These are phyloP conservation scores for Agarophyton chilense DNA, from an alignment of 23 red algal species.

Conservation along the genomic window DNA sequence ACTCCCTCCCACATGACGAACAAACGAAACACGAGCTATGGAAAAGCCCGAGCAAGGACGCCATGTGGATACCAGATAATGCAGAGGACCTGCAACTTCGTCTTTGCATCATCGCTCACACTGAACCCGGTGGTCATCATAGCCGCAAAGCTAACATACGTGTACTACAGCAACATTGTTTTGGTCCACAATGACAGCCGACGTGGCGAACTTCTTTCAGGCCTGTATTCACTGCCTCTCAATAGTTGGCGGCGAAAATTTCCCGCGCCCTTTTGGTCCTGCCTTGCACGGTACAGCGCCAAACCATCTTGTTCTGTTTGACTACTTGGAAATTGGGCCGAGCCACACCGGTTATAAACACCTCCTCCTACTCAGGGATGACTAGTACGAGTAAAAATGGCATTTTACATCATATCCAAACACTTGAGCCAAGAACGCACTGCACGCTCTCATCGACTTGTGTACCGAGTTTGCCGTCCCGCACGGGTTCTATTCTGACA, in stretches of 20 bases:
- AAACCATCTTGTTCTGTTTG: background rate
- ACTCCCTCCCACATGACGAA: background rate
- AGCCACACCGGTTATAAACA: no score
- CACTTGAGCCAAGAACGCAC: slow-evolving; percentile 20
- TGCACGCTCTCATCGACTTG: slow-evolving; percentile 3
- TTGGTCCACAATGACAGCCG: no score
- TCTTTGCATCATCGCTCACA: no score
- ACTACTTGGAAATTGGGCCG: background rate
- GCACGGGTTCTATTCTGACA: background rate
- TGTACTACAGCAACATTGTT: no score
- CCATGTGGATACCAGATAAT: background rate
- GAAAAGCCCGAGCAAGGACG: background rate
- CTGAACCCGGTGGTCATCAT: no score
- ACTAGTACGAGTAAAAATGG: slow-evolving; percentile 37
- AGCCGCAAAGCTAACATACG: no score
- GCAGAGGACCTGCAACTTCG: background rate
- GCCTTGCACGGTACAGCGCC: background rate
- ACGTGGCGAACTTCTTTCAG: no score
- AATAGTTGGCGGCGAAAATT: background rate
- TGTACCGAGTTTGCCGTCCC: slow-evolving; percentile 15
- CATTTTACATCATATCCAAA: background rate
- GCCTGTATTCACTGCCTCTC: no score
- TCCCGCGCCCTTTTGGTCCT: background rate
- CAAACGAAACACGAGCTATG: background rate
- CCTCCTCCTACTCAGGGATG: background rate